Evolutionary conservation across 2,329 filamentous ascomycete species (phyloP).

Genomic region (Cladosporium sphaerospermum): DNA sequence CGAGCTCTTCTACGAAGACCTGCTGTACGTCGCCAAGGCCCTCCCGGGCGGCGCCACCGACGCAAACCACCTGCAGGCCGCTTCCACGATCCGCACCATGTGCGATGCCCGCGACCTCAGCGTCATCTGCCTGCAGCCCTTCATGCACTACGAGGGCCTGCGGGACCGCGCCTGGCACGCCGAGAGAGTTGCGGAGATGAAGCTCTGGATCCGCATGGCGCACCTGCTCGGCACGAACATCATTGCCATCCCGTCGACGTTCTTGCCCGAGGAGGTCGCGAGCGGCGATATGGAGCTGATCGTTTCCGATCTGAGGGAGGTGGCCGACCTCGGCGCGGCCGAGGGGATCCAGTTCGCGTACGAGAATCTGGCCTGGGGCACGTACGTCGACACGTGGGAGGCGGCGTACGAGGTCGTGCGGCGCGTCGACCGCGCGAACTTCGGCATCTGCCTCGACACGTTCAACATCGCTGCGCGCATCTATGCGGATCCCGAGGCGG

Average conservation of each 20-base stretch:
- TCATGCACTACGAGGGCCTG: conserved; percentile 71
- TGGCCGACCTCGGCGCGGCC: conserved; percentile 60
- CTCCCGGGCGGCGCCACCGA: conserved; percentile 38
- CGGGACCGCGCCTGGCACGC: conserved; percentile 54
- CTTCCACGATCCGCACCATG: conserved; percentile 50
- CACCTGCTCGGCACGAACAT: conserved; percentile 60
- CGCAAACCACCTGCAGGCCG: conserved; percentile 51
- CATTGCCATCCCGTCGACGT: conserved; percentile 68
- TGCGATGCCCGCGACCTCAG: conserved; percentile 51
- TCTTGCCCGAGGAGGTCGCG: conserved; percentile 50
- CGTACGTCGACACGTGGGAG: conserved; percentile 65
- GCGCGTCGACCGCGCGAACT: conserved; percentile 61
- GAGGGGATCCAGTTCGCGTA: conserved; percentile 63
- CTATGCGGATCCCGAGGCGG: conserved; percentile 60
- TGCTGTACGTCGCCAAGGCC: conserved; percentile 53
- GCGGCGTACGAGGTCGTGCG: conserved; percentile 61
- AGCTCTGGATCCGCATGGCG: conserved; percentile 64
- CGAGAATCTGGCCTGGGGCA: conserved; percentile 68
- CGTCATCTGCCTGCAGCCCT: conserved; percentile 68
- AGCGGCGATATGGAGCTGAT: conserved; percentile 51
- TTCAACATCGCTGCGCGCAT: conserved; percentile 70
- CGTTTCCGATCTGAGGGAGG: conserved; percentile 54
- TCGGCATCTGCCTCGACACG: conserved; percentile 70
- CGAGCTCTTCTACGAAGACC: conserved; percentile 73
- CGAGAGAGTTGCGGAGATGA: conserved; percentile 55